A percentile compares a stretch with the other conserved stretches of the same genome.
Conservation (phyloP, 768 basidiomycete species). For the Termitomyces sp. region DNA sequence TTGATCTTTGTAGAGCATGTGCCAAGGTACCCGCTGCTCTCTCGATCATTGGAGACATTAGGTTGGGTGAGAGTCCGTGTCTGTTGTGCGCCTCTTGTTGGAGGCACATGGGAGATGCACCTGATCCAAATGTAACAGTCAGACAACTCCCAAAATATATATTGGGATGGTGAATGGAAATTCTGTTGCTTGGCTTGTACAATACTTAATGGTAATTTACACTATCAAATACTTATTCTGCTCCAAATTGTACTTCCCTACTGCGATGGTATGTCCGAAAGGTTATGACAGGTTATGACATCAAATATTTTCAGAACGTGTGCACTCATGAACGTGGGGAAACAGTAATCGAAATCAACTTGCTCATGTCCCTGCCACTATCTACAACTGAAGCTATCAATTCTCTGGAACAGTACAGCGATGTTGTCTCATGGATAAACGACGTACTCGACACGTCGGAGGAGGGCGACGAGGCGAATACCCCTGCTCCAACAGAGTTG, state of each 20-base stretch:
- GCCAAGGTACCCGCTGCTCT: slow-evolving; percentile 65
- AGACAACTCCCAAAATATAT: slow-evolving; percentile 48
- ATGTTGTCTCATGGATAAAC: slow-evolving; percentile 73
- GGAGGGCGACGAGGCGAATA: slow-evolving; percentile 24
- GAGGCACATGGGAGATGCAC: slow-evolving; percentile 60
- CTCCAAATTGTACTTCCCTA: not conserved
- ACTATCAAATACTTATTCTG: not conserved
- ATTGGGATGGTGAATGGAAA: slow-evolving; percentile 6
- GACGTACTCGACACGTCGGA: slow-evolving; percentile 43
- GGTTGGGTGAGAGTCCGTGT: slow-evolving; percentile 78
- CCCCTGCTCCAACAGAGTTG: slow-evolving; percentile 34
- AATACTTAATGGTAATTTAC: not conserved
- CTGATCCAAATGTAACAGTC: slow-evolving; percentile 42
- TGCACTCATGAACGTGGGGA: no score
- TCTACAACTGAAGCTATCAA: slow-evolving; percentile 44
- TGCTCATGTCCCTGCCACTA: slow-evolving; percentile 25
- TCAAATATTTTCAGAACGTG: not conserved
- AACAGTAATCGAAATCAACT: not conserved
- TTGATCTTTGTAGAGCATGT: slow-evolving; percentile 68
- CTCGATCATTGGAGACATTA: slow-evolving; percentile 65
- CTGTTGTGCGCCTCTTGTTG: slow-evolving; percentile 73
- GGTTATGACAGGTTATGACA: no score
- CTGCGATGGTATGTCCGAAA: not conserved
- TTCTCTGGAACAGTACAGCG: slow-evolving; percentile 57
- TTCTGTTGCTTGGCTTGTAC: not conserved